Percentiles rank a stretch among this genome's conserved stretches.
Conservation (phyloP, 2,329 filamentous ascomycete genomes). For the Cordyceps cateniannulata region DNA sequence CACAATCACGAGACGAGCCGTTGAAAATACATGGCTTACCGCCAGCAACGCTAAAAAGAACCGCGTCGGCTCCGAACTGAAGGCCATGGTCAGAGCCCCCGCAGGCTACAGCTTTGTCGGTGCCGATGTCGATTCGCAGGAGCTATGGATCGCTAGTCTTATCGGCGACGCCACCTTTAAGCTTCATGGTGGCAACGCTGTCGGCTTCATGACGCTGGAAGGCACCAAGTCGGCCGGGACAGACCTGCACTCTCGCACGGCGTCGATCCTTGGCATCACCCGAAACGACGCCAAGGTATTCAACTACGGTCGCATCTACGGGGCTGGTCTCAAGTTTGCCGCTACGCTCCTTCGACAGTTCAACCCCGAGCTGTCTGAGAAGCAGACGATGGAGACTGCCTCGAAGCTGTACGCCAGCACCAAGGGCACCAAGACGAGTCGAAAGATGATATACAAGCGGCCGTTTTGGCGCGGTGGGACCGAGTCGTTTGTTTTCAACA, state of each 20-base stretch:
- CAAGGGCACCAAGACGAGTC: constrained; percentile 79
- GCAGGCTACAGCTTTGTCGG: constrained; percentile 90
- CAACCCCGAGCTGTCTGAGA: constrained; percentile 76
- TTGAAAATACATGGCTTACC: constrained; percentile 97
- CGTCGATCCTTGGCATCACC: constrained; percentile 84
- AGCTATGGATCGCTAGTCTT: constrained; percentile 95
- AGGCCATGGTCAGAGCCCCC: constrained; percentile 92
- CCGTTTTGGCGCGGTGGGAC: constrained; percentile 94
- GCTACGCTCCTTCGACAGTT: constrained; percentile 87
- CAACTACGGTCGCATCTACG: constrained; percentile 98
- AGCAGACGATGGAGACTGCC: constrained; percentile 69
- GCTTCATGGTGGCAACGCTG: constrained; percentile 90
- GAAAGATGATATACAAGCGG: constrained; percentile 63
- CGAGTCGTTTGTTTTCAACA: constrained; percentile 97
- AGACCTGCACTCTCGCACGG: constrained; percentile 90
- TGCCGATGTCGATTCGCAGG: constrained; percentile 94
- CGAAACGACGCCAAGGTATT: constrained; percentile 95
- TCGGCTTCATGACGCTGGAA: constrained; percentile 98
- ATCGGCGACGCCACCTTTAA: constrained; percentile 93
- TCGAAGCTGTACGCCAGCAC: constrained; percentile 79
- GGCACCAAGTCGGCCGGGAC: constrained; percentile 91
- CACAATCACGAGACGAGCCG: constrained; percentile 86
- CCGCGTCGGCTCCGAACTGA: constrained; percentile 90
- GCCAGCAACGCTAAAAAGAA: constrained; percentile 96
- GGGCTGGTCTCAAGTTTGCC: constrained; percentile 92